phyloP scores from a whole-genome alignment of 2,329 filamentous ascomycete species.

The Penicillium sp. region DNA sequence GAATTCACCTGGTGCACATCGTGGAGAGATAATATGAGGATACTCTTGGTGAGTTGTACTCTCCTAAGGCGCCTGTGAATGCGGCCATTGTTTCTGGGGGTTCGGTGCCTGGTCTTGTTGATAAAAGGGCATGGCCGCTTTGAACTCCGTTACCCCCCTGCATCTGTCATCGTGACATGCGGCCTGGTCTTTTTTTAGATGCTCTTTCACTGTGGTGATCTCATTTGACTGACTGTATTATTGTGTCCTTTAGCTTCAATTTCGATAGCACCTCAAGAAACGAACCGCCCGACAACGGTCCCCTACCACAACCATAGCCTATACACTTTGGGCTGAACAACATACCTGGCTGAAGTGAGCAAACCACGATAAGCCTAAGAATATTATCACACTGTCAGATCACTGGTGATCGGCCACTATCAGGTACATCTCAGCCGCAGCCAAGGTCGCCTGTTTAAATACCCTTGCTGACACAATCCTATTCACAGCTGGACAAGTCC shows the following conservation, averaged over 20 bases:
- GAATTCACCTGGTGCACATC: background rate
- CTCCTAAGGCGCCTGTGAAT: background rate
- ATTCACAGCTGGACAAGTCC: slow-evolving; percentile 1
- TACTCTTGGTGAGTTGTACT: slow-evolving; percentile 12
- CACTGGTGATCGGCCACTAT: slow-evolving; percentile 7
- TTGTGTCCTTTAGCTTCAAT: slow-evolving; percentile 11
- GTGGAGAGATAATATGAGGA: slow-evolving; percentile 16
- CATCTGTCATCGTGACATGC: slow-evolving; percentile 17
- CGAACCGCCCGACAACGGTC: background rate
- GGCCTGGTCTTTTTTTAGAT: slow-evolving; percentile 20
- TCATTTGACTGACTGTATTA: slow-evolving; percentile 10
- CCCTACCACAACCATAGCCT: background rate
- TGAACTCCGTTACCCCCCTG: slow-evolving; percentile 14
- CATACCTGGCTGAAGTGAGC: background rate
- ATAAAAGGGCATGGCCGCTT: slow-evolving; percentile 16
- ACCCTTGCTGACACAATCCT: slow-evolving; percentile 6
- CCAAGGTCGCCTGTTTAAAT: slow-evolving; percentile 4
- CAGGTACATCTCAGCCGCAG: slow-evolving; percentile 13
- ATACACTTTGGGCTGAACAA: background rate
- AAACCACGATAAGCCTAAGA: background rate
- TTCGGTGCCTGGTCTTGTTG: slow-evolving; percentile 13
- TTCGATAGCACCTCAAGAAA: slow-evolving; percentile 9
- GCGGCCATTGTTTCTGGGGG: slow-evolving; percentile 12
- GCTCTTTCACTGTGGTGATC: background rate
- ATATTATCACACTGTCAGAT: slow-evolving; percentile 2